These are phyloP conservation scores for Jamesozyma spencerorum DNA, from an alignment of 805 yeast genomes.

Conservation along the genomic window DNA sequence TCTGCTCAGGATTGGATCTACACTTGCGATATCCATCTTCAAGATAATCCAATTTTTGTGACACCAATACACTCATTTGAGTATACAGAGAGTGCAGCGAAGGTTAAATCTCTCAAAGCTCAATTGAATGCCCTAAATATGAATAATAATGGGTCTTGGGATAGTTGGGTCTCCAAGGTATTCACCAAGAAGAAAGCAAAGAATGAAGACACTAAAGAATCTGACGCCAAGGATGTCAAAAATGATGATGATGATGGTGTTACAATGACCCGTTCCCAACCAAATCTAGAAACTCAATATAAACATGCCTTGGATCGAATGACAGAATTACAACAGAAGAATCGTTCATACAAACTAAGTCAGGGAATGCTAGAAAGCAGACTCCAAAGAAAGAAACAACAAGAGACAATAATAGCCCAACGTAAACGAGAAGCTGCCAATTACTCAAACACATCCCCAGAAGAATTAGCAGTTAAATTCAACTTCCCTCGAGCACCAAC, in stretches of 20 bases:
- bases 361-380: constrained; percentile 19
- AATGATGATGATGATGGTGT: too few species aligned
- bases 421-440: constrained; percentile 17
- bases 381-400: constrained; percentile 11
- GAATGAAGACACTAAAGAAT: neutral
- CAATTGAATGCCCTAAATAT: constrained; percentile 7
- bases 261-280: too few species aligned
- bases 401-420: constrained; percentile 6
- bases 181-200: constrained; percentile 13
- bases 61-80: constrained; percentile 20
- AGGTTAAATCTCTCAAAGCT: constrained; percentile 14
- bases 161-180: constrained; percentile 26
- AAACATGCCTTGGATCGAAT: constrained; percentile 15
- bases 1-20: constrained; percentile 28
- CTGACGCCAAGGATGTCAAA: constrained; percentile 1
- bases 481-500: constrained; percentile 24
- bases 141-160: constrained; percentile 20
- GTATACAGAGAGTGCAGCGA: constrained; percentile 12
- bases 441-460: constrained; percentile 26
- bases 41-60: constrained; percentile 27
- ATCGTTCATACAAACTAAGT: constrained; percentile 16
- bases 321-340: constrained; percentile 12
- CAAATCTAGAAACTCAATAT: constrained; percentile 12
- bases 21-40: constrained; percentile 29
- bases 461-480: constrained; percentile 15